phyloP scores from a whole-genome alignment of 306 rosid genomes.

The Styphnolobium japonicum region DNA sequence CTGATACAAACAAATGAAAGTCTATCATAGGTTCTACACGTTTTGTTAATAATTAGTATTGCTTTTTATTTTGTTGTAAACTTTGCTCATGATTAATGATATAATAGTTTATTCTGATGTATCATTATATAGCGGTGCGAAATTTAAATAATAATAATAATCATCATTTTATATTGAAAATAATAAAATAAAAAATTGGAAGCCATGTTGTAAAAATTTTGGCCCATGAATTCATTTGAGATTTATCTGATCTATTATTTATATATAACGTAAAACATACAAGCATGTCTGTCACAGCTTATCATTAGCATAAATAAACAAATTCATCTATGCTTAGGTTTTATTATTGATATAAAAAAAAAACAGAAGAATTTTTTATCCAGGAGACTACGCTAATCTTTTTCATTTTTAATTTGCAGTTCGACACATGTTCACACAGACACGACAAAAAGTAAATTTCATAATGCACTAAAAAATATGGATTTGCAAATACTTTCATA shows the following conservation, averaged over 20 bases:
- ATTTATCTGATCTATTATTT: background rate
- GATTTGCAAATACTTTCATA: background rate
- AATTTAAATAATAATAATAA: too few species aligned
- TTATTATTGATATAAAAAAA: too few species aligned
- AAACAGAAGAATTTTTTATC: too few species aligned
- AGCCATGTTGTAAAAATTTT: background rate
- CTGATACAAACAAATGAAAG: too few species aligned
- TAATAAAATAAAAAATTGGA: too few species aligned
- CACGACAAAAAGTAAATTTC: too few species aligned
- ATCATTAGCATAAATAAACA: background rate
- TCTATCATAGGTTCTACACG: background rate
- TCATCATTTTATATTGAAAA: too few species aligned
- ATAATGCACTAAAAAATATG: background rate
- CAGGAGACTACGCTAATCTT: too few species aligned
- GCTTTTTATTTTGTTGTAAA: background rate
- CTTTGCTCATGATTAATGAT: background rate
- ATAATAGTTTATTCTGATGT: background rate
- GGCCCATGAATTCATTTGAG: background rate
- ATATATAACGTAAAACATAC: background rate
- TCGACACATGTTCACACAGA: too few species aligned
- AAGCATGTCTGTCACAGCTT: background rate
- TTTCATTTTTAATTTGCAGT: too few species aligned
- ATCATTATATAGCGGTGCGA: background rate
- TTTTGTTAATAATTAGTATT: background rate
- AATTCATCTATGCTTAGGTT: background rate